These are phyloP conservation scores for Penicillium digitatum DNA, from an alignment of 2,329 filamentous ascomycete genomes.

Conservation along the genomic window DNA sequence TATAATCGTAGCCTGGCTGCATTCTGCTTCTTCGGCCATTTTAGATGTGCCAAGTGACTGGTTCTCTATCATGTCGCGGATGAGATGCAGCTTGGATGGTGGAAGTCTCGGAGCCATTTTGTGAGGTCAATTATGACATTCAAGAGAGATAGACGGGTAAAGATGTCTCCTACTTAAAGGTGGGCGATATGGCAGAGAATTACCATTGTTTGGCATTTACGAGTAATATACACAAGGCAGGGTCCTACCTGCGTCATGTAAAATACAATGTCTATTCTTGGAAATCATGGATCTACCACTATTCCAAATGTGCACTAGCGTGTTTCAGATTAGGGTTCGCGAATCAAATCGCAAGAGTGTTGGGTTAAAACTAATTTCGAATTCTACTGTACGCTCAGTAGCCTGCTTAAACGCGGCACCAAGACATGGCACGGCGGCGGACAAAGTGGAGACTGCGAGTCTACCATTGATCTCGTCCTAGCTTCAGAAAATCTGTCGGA, in stretches of 20 bases:
- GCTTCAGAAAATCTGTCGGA: too few relatives aligned
- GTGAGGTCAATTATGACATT: background rate
- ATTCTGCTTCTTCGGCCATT: background rate
- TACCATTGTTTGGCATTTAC: background rate
- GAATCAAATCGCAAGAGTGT: conserved; percentile 1
- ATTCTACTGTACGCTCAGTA: background rate
- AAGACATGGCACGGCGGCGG: too few relatives aligned
- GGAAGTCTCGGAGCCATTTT: background rate
- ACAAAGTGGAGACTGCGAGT: too few relatives aligned
- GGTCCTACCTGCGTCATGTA: background rate
- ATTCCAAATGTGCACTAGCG: background rate
- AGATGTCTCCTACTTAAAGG: too few relatives aligned
- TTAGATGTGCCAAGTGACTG: background rate
- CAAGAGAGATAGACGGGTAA: background rate
- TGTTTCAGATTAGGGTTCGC: conserved; percentile 3
- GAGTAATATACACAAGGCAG: background rate
- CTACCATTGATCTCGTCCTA: too few relatives aligned
- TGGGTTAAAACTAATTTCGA: conserved; percentile 1
- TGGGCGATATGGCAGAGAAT: background rate
- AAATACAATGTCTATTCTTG: conserved; percentile 6
- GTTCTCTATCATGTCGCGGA: background rate
- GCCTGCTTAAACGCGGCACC: too few relatives aligned
- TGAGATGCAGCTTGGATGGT: background rate
- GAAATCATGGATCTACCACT: background rate
- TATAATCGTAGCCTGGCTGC: background rate